phyloP scores from a whole-genome alignment of 371 early-diverging fungal species.

The Sanchytrium tribonematis region DNA sequence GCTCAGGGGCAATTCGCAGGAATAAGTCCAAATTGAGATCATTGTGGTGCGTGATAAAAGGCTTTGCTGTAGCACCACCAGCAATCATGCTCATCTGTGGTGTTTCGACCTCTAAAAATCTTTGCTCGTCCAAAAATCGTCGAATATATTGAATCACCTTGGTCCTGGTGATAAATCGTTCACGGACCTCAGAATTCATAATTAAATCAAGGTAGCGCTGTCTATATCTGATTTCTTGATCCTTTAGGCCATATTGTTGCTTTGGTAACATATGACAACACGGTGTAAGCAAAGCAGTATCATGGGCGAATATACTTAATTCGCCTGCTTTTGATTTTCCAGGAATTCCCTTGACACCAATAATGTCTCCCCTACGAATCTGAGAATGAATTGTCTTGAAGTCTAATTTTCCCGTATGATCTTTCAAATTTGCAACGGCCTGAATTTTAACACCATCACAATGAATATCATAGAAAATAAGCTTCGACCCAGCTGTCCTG shows the following conservation, averaged over 20 bases:
- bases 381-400: slow-evolving; percentile 47
- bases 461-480: slow-evolving; percentile 85
- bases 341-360: slow-evolving; percentile 77
- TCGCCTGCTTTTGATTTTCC: slow-evolving; percentile 88
- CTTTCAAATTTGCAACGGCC: slow-evolving; percentile 51
- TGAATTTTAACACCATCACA: slow-evolving; percentile 78
- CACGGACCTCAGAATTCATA: slow-evolving; percentile 81
- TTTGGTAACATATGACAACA: slow-evolving; percentile 93
- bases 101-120: slow-evolving; percentile 99
- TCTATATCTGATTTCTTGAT: slow-evolving; percentile 82
- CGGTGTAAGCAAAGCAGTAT: slow-evolving; percentile 63
- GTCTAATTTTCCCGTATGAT: slow-evolving; percentile 37
- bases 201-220: slow-evolving; percentile 96
- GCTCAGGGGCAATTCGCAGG: slow-evolving; percentile 96
- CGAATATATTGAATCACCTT: slow-evolving; percentile 84
- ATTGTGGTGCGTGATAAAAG: slow-evolving; percentile 97
- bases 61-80: slow-evolving; percentile 98
- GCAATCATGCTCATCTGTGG: slow-evolving; percentile 99
- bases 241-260: slow-evolving; percentile 78
- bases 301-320: slow-evolving; percentile 73
- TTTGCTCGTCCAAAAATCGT: slow-evolving; percentile 65
- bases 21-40: slow-evolving; percentile 93
- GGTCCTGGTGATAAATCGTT: slow-evolving; percentile 70
- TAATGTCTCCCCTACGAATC: slow-evolving; percentile 88
- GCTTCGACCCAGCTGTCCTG: slow-evolving; percentile 57